Evolutionary conservation across 169 alveolate species (phyloP).

Genomic region (Sarcocystis neurona): DNA sequence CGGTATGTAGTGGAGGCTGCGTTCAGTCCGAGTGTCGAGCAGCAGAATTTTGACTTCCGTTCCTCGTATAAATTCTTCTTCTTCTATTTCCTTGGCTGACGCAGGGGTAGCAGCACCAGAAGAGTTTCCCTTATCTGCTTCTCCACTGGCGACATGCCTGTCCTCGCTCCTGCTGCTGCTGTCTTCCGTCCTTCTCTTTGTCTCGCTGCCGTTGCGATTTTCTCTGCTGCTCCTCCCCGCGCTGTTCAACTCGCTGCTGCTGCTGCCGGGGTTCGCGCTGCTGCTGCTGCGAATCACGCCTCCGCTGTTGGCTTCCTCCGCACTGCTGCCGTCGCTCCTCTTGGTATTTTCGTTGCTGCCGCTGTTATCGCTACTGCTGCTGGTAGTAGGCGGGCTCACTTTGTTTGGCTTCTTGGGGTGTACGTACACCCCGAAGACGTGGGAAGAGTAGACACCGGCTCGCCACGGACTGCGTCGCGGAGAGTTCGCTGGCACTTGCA

Average conservation of each 20-base stretch:
- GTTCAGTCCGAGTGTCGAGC: not conserved
- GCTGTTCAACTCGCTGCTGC: not conserved
- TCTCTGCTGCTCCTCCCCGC: not conserved
- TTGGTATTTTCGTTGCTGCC: not conserved
- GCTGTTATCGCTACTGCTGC: not conserved
- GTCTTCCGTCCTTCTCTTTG: not conserved
- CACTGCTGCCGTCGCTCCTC: not conserved
- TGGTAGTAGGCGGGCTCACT: no score
- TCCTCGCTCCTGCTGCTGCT: not conserved
- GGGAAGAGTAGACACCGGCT: constrained; percentile 73
- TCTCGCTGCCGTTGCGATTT: not conserved
- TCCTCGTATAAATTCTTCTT: not conserved
- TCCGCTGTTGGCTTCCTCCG: not conserved
- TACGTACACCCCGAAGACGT: constrained; percentile 66
- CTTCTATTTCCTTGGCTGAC: no score
- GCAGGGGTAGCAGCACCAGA: no score
- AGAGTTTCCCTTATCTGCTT: no score
- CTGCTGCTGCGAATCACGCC: not conserved
- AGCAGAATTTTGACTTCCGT: not conserved
- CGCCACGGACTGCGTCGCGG: constrained; percentile 69
- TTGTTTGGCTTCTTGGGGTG: constrained; percentile 34
- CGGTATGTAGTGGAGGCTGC: not conserved
- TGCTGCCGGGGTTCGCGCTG: no score
- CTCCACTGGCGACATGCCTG: not conserved
- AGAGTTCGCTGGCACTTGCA: constrained; percentile 57